Evolutionary conservation across 139 green algal species (phyloP), one percentile per base, ranked within the genome.

Genomic region (Chlorella ohadii): DNA sequence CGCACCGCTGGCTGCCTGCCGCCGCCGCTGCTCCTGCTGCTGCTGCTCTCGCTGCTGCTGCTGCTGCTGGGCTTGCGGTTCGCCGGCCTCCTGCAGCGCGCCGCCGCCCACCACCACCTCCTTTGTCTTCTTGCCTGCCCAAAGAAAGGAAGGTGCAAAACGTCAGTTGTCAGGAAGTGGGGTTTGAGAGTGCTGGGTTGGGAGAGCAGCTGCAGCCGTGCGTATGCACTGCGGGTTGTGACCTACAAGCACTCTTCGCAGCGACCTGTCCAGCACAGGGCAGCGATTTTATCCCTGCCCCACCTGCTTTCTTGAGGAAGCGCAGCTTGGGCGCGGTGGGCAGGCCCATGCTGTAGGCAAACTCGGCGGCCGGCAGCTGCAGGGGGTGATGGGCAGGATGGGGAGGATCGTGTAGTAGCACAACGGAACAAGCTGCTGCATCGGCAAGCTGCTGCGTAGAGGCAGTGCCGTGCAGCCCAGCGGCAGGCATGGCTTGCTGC

Each of bases 261-360:
- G n/a, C n/a, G n/a, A n/a, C n/a, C n/a, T n/a, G n/a, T n/a, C n/a
- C n/a, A n/a, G n/a, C n/a, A n/a, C n/a, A n/a, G n/a, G n/a, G n/a
- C n/a, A n/a, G n/a, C n/a, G n/a, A n/a, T n/a, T 51, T 16, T 51
- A 51, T 51, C 7, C 44, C 44, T 9, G 44, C 44, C 65, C 23
- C 31, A 72, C 65, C 65, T 38, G 65, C 65, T 72, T 72, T 72
- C 79, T 91, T 93, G 61, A 98, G 72, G 85, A 98, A 97, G 78
- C 95, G 93, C 72, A 98, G 89, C 80, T 93, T 92, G 22, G 96
- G 96, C 17, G 92, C 90, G 0, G 91, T 92, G 34, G 91, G 78
- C 71, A 99, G 91, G 23, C 96, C 96, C 67, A 98, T 72, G 66
- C 91, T 95, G 76, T 87, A 63, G 0, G 95, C 94, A 64, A 93